Conservation (phyloP, 768 basidiomycete species). For the Hygrocybe punicea region DNA sequence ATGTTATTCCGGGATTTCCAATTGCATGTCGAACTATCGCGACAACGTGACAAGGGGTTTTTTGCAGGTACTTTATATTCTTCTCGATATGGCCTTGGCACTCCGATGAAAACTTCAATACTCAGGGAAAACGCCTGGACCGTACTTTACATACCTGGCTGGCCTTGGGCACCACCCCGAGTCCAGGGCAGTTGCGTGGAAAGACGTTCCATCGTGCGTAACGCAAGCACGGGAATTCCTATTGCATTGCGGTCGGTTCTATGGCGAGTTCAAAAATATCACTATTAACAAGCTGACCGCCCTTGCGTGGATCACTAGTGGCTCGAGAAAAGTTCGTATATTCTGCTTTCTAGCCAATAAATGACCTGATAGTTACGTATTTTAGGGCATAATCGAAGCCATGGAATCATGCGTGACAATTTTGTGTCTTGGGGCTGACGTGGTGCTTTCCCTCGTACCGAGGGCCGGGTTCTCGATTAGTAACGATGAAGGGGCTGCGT, state of each 20-base stretch:
- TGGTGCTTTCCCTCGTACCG: slow-evolving; percentile 32
- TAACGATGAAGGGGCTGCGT: neutral
- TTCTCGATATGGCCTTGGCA: neutral
- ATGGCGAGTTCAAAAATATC: slow-evolving; percentile 34
- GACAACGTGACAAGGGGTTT: neutral
- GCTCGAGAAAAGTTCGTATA: slow-evolving; percentile 33
- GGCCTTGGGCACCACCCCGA: slow-evolving; percentile 7
- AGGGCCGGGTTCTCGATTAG: slow-evolving; percentile 15
- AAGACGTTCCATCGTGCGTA: slow-evolving; percentile 27
- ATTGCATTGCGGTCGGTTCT: slow-evolving; percentile 28
- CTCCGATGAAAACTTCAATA: neutral
- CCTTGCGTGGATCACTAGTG: slow-evolving; percentile 43
- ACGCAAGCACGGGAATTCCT: slow-evolving; percentile 30
- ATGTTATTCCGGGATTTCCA: neutral
- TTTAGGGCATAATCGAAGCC: slow-evolving; percentile 23
- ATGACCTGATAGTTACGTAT: slow-evolving; percentile 14
- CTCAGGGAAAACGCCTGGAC: slow-evolving; percentile 19
- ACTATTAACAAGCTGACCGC: slow-evolving; percentile 35
- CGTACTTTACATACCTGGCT: slow-evolving; percentile 30
- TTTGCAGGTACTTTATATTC: neutral
- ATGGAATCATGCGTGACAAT: slow-evolving; percentile 28
- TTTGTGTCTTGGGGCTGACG: slow-evolving; percentile 40
- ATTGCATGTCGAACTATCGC: neutral
- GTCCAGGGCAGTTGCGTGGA: slow-evolving; percentile 14
- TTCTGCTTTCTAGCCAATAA: neutral